Base-by-base conservation (phyloP, 208 protist species). In the Perkinsela sp. region DNA sequence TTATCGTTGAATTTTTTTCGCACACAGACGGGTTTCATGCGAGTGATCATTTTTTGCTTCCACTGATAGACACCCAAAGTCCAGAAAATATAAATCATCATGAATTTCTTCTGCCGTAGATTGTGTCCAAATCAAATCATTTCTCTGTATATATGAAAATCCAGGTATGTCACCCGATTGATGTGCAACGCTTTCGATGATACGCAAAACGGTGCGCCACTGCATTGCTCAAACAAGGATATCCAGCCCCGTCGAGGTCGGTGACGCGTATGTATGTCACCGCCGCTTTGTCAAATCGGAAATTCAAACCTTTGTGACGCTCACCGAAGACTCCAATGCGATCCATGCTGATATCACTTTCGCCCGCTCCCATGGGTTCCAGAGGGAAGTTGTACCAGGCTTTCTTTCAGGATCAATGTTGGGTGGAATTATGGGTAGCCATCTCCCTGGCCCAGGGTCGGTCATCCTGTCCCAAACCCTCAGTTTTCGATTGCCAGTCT, bases 381-480 rank as follows among this genome's bases (percentile, higher is more conserved):
- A 57, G 28, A 16, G n/a, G 6, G 13, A 67, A 2, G 13, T 71
- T 29, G 28, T 71, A 16, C 69, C 69, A 13, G 69, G 69, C 15
- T 30, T 69, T 40, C 28, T 71, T 48, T n/a, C 28, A 15, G 48
- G 15, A 15, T 71, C 69, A 28, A n/a, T 71, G 13, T 65, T 71
- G 16, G 31, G 65, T 13, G 69, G 40, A 13, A 31, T 71, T 13
- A 71, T 71, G 69, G 69, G 69, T 22, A 69, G 65, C n/a, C 67
- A 71, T 29, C 28, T 71, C 16, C 69, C 69, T 28, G 69, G 69
- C 29, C 30, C 48, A 15, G 69, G 69, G 2, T 71, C 69, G 28
- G 6, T 71, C 13, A 71, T 71, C 68, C 69, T 71, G 6, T 71
- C 69, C 6, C 69, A 71, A 31, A 71, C 2, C 6, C n/a, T 71